Base-by-base conservation (phyloP, 2,329 filamentous ascomycete species). In the Fusarium graminum region DNA sequence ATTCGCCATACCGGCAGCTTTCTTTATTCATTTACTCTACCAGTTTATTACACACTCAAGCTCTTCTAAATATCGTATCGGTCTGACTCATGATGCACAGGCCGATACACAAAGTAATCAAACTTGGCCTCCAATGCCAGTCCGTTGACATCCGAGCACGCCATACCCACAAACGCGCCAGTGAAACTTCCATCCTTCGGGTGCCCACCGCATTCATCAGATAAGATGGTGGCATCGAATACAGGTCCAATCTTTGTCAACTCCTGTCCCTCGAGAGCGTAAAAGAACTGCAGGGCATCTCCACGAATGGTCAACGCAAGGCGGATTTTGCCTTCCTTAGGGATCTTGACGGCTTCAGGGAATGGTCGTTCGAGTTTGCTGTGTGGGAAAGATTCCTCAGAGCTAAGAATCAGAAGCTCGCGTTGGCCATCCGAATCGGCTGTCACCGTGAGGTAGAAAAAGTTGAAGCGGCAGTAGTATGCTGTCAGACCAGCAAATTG, bases 391-490 rank as follows among this genome's bases (percentile, higher is more conserved):
- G 85, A 87, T 0, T 77, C 82, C 67, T 89, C 85, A 0, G 86
- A 88, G 19, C 79, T 80, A 71, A 87, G 74, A 55, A 89, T 81
- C 16, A 87, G 80, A 9, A 89, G 77, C 73, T 89, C 86, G 11
- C 87, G 81, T 62, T 83, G 77, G 1, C 86, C 86, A 52, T 87
- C 82, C 0, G 82, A 77, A 67, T 86, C 76, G 0, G 86, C 86
- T 4, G 86, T 86, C 3, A 89, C 83, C 0, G 85, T 81, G 7
- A 89, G 79, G 67, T 89, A 89, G 78, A 88, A 89, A 75, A 88
- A 89, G 75, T 89, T 89, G 77, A 80, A 89, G 5, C 86, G 85
- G 70, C 83, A 86, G 76, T 89, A 89, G 74, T 89, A 89, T 0
- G 85, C 85, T 13, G 84, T 85, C 9, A 90, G 76, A 0, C 87